Conservation (phyloP, 768 basidiomycete genomes). For the Pleurotus eryngii region DNA sequence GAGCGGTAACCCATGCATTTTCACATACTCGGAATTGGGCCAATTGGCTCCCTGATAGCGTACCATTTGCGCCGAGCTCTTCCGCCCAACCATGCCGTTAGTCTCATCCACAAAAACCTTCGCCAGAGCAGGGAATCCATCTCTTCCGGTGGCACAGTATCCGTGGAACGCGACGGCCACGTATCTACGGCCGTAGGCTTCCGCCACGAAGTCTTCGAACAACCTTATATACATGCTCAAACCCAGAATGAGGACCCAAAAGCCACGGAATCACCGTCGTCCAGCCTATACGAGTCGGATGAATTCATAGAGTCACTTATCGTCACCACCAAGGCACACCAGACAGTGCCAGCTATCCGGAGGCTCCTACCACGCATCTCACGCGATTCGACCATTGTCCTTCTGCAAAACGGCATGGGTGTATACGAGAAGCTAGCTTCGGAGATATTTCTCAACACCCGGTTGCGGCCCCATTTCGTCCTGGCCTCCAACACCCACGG, state of each 20-base stretch:
- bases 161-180: constrained; percentile 49
- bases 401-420: constrained; percentile 96
- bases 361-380: constrained; percentile 61
- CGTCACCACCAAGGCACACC: constrained; percentile 76
- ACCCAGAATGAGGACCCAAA: neutral
- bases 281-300: constrained; percentile 10
- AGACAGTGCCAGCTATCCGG: constrained; percentile 55
- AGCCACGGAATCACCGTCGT: constrained; percentile 7
- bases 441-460: constrained; percentile 67
- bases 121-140: constrained; percentile 32
- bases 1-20: constrained; percentile 49
- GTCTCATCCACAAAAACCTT: constrained; percentile 63
- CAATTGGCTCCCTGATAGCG: constrained; percentile 79
- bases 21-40: constrained; percentile 76
- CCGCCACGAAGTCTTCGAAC: constrained; percentile 44
- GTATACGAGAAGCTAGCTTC: constrained; percentile 68
- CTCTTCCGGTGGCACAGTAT: constrained; percentile 32
- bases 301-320: constrained; percentile 70
- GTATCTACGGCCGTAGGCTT: constrained; percentile 40
- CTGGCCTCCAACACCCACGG: constrained; percentile 83
- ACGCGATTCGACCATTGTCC: constrained; percentile 73
- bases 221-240: neutral
- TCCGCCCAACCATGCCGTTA: constrained; percentile 48
- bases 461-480: constrained; percentile 80
- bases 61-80: constrained; percentile 70